Percentiles rank a stretch among this genome's conserved stretches.
phyloP scores from a whole-genome alignment of 805 yeast genomes.

The Barnettozyma botsteinii region DNA sequence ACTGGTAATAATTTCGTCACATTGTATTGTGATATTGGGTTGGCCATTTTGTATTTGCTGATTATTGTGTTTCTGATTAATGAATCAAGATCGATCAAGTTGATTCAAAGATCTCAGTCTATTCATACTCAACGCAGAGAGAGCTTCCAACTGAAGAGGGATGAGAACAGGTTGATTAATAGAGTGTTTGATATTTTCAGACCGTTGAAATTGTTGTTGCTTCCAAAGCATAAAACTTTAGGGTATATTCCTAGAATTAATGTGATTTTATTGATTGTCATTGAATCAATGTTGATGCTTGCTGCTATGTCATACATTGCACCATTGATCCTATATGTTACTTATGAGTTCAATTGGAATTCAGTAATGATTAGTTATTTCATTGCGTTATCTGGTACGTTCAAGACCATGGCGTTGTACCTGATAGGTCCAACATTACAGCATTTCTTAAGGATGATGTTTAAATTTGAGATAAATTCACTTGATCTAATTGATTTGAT shows the following conservation, averaged over 20 bases:
- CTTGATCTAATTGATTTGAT: conserved; percentile 49
- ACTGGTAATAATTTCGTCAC: conserved; percentile 28
- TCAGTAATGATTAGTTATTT: conserved; percentile 51
- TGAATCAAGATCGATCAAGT: conserved; percentile 57
- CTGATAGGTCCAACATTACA: conserved; percentile 45
- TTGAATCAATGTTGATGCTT: conserved; percentile 40
- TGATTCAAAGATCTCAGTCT: conserved; percentile 48
- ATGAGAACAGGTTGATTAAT: too few relatives aligned
- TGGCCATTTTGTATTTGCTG: conserved; percentile 31
- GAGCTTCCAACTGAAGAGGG: too few relatives aligned
- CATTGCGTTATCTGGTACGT: conserved; percentile 45
- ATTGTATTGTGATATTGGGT: conserved; percentile 24
- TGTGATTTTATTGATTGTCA: conserved; percentile 42
- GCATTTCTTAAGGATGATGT: conserved; percentile 30
- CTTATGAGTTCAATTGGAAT: conserved; percentile 48
- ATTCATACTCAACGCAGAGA: conserved; percentile 26
- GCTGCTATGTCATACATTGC: conserved; percentile 37
- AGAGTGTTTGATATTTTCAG: conserved; percentile 25
- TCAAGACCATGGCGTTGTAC: conserved; percentile 44
- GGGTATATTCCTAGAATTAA: conserved; percentile 36
- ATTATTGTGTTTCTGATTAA: conserved; percentile 39
- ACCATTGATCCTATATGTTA: conserved; percentile 45
- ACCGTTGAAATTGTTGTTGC: conserved; percentile 52
- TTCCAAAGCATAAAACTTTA: conserved; percentile 34
- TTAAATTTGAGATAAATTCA: conserved; percentile 32